Conservation (phyloP, 129 eudicot species). For the Artemisia tridentata region DNA sequence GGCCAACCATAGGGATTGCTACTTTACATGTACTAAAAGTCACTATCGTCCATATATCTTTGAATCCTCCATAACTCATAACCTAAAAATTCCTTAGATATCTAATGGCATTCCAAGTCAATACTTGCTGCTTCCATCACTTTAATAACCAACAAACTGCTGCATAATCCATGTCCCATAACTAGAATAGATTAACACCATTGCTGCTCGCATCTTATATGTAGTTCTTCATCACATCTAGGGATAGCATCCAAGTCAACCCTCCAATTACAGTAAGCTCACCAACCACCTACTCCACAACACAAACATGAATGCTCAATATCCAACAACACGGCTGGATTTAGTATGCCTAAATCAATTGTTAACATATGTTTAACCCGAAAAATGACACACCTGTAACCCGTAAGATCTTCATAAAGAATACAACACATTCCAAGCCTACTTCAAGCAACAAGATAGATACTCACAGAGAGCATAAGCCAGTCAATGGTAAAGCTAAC, state of each 20-base stretch:
- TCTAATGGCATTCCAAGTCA: neutral
- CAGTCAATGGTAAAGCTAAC: neutral
- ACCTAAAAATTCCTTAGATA: neutral
- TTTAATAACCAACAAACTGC: conserved; percentile 10
- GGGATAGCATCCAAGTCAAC: neutral
- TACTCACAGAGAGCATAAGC: neutral
- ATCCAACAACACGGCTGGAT: neutral
- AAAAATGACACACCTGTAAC: neutral
- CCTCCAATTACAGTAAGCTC: neutral
- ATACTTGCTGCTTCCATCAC: neutral
- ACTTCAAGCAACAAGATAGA: conserved; percentile 1
- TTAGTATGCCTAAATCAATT: neutral
- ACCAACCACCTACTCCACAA: neutral
- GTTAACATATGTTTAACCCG: neutral
- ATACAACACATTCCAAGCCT: neutral
- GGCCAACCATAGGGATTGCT: neutral
- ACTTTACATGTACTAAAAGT: neutral
- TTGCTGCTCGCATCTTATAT: neutral
- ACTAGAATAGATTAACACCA: neutral
- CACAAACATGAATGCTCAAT: neutral
- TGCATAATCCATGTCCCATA: neutral
- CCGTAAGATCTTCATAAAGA: neutral
- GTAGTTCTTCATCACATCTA: conserved; percentile 8
- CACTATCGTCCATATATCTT: neutral
- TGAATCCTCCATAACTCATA: neutral